Base-by-base conservation (phyloP, 768 basidiomycete species). In the Rubroboletus satanas region DNA sequence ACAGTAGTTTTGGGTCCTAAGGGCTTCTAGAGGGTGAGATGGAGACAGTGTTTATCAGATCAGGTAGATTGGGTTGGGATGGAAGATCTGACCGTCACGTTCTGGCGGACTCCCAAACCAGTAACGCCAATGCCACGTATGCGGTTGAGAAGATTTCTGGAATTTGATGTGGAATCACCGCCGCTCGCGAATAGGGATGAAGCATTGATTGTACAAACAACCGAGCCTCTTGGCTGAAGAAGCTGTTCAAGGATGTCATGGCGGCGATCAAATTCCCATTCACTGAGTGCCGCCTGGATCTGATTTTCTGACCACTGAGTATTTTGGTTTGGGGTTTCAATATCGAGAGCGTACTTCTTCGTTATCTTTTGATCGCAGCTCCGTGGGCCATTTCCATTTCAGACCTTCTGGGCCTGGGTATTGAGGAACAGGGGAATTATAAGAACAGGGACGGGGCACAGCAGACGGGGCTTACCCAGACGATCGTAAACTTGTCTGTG, bases 401-500 rank as follows among this genome's bases (percentile, higher is more conserved):
- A 80, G 65, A 52, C 76, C 78, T 48, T 74, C 63, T 54, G 67
- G 60, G 17, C 76, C 74, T 75, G 54, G 18, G 21, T 45, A 45
- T 32, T 14, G 49, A 57, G 42, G 35, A 21, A 57, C 48, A 58
- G 49, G 50, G 17, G 32, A 45, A 28, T 39, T 52, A 56, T 62
- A 56, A 59, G 43, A 57, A 49, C 17, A 37, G 6, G 48, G 52
- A 54, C 45, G 54, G 53, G 41, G 43, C 28, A 46, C 37, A 47
- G 60, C 44, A 51, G 47, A 42, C 31, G 17, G 46, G 32, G 36
- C 71, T 71, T 67, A 77, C 90, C 91, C 63, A 90, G 75, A 32
- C 78, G 69, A 66, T 93, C 89, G 69, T 93, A 92, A 7, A 91
- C 82, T 48, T 83, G 83, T 21, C 90, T 85, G 59, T 33, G 59